Conservation (phyloP, 441 rosid species). For the Kokia cookei region DNA sequence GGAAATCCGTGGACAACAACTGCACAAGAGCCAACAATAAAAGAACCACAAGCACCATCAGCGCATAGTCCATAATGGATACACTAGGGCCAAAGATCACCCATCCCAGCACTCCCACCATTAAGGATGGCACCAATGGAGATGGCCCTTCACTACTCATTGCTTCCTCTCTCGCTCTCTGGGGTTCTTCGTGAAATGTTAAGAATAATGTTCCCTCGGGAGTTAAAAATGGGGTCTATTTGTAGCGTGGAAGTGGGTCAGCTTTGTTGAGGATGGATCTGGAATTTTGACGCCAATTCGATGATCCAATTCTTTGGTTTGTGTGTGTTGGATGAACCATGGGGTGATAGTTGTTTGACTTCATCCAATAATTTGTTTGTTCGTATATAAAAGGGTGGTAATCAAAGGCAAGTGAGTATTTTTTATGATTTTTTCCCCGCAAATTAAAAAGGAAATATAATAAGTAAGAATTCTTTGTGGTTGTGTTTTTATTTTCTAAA, state of each 20-base stretch:
- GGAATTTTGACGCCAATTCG: neutral
- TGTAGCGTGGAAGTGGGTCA: neutral
- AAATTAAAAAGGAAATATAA: too few relatives aligned
- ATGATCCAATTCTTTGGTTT: slow-evolving; percentile 5
- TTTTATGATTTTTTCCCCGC: neutral
- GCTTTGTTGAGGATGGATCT: slow-evolving; percentile 14
- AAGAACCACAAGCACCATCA: slow-evolving; percentile 3
- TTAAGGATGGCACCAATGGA: slow-evolving; percentile 35
- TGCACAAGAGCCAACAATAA: neutral
- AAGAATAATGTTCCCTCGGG: neutral
- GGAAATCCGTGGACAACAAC: neutral
- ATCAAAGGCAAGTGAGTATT: neutral
- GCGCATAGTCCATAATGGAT: slow-evolving; percentile 8
- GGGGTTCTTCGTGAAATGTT: neutral
- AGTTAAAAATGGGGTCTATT: neutral
- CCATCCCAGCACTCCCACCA: slow-evolving; percentile 37
- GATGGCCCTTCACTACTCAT: slow-evolving; percentile 40
- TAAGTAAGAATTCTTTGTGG: too few relatives aligned
- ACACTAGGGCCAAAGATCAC: slow-evolving; percentile 23
- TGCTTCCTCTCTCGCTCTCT: neutral
- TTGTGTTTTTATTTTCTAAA: too few relatives aligned
- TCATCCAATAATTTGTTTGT: neutral
- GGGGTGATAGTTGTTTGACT: neutral
- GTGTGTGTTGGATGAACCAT: slow-evolving; percentile 19
- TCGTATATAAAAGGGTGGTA: neutral